phyloP scores from a whole-genome alignment of 441 rosid species.

The Melianthus villosus region DNA sequence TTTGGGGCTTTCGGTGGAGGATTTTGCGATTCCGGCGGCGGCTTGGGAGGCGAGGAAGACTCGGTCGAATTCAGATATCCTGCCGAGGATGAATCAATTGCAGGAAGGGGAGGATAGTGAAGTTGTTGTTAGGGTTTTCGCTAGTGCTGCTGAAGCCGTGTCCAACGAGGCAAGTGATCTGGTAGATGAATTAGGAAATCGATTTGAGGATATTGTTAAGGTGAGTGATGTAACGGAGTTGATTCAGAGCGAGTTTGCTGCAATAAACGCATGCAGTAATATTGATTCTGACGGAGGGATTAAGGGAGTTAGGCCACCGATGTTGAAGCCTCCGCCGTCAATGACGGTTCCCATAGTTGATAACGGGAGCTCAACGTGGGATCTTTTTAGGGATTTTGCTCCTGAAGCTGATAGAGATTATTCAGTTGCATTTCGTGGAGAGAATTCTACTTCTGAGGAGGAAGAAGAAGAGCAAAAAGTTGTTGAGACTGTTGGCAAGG shows the following conservation, averaged over 20 bases:
- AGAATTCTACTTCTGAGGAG: constrained; percentile 2
- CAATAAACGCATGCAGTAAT: neutral
- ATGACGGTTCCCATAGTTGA: constrained; percentile 9
- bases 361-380: constrained; percentile 12
- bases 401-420: constrained; percentile 4
- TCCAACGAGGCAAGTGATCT: neutral
- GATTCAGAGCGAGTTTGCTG: too few species aligned
- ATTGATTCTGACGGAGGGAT: constrained; percentile 1
- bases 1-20: constrained; percentile 12
- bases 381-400: constrained; percentile 7
- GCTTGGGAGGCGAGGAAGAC: constrained; percentile 16
- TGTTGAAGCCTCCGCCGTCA: constrained; percentile 13
- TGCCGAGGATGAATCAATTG: constrained; percentile 3
- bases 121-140: neutral
- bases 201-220: neutral
- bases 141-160: neutral
- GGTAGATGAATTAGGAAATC: neutral
- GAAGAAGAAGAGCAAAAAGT: constrained; percentile 11
- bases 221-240: neutral
- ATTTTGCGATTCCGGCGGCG: constrained; percentile 10
- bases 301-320: constrained; percentile 12
- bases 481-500: constrained; percentile 2
- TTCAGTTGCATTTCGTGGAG: neutral
- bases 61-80: constrained; percentile 8
- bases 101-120: neutral